Conservation (phyloP, 2,329 filamentous ascomycete species). For the Xylaria digitata region DNA sequence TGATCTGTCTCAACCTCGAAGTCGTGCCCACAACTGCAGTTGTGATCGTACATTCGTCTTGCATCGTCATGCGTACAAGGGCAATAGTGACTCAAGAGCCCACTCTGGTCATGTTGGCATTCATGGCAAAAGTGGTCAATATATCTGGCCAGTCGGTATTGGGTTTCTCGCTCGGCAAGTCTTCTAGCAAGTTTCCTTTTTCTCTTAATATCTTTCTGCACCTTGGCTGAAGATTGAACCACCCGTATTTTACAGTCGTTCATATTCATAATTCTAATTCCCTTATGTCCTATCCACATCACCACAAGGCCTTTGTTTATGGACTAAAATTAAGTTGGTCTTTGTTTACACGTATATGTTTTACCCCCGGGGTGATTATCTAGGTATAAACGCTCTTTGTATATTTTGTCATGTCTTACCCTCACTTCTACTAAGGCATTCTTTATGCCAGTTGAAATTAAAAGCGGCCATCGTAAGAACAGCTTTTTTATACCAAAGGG, state of each 20-base stretch:
- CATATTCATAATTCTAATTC: background rate
- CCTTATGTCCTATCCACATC: conserved; percentile 2
- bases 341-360: conserved; percentile 1
- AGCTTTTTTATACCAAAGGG: background rate
- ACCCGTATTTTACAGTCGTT: background rate
- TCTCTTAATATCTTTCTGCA: background rate
- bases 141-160: background rate
- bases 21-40: conserved; percentile 15
- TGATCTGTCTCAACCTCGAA: conserved; percentile 13
- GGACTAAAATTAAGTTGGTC: background rate
- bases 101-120: conserved; percentile 22
- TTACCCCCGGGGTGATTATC: too few species aligned
- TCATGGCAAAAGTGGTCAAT: conserved; percentile 29
- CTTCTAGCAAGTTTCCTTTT: background rate
- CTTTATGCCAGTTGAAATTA: too few species aligned
- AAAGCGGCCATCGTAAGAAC: too few species aligned
- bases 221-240: background rate
- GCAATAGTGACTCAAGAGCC: conserved; percentile 30
- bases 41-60: conserved; percentile 5
- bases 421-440: background rate
- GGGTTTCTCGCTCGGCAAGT: background rate
- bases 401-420: conserved; percentile 8
- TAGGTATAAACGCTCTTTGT: background rate
- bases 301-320: conserved; percentile 1
- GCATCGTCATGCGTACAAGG: conserved; percentile 25